phyloP scores from a whole-genome alignment of 169 alveolate genomes.

The Plasmodium gonderi region DNA sequence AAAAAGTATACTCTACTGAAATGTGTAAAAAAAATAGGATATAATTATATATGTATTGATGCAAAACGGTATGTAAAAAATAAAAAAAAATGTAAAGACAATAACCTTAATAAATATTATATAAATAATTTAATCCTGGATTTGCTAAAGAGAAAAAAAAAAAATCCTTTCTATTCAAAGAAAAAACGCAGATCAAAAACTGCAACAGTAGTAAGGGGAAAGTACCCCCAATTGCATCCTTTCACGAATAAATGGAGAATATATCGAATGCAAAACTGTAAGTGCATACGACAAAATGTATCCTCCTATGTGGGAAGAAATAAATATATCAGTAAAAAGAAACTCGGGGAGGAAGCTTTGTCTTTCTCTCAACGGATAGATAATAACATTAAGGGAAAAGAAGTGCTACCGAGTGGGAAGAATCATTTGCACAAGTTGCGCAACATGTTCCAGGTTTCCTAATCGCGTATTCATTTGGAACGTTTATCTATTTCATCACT shows the following conservation, averaged over 20 bases:
- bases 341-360: background rate
- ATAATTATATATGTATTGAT: constrained; percentile 54
- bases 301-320: background rate
- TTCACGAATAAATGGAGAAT: background rate
- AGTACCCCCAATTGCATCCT: too few species aligned
- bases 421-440: constrained; percentile 48
- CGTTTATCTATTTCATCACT: background rate
- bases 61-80: constrained; percentile 64
- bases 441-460: constrained; percentile 30
- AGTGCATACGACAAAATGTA: background rate
- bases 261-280: background rate
- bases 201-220: too few species aligned
- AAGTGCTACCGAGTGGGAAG: background rate
- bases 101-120: constrained; percentile 33
- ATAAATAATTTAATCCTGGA: constrained; percentile 58
- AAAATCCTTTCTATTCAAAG: background rate
- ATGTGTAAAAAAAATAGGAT: constrained; percentile 40
- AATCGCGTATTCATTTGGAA: background rate
- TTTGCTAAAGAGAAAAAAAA: constrained; percentile 41
- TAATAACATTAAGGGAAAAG: background rate
- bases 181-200: too few species aligned
- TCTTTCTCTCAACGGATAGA: background rate
- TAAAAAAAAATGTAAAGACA: constrained; percentile 33
- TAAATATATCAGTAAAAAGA: background rate
- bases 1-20: constrained; percentile 32